Evolutionary conservation across 2,329 filamentous ascomycete genomes (phyloP).

Genomic region (Pseudocercospora vitis): DNA sequence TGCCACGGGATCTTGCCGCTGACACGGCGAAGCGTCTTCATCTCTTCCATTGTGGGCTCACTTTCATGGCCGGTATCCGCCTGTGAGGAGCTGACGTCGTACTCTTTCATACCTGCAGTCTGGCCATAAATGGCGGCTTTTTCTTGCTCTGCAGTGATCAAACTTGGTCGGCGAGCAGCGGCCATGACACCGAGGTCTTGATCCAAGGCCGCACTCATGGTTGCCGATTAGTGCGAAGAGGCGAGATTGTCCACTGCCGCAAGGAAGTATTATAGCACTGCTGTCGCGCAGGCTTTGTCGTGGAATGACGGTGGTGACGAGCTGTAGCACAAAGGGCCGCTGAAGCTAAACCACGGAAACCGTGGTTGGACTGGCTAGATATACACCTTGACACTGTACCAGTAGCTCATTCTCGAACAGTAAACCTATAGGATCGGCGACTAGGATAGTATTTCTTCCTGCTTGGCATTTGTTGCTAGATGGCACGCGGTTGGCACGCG

Average conservation of each 20-base stretch:
- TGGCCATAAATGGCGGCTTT: constrained; percentile 22
- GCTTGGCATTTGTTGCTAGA: constrained; percentile 13
- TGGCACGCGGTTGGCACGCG: constrained; percentile 25
- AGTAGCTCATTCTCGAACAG: not conserved
- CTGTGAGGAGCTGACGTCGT: constrained; percentile 14
- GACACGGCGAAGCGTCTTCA: constrained; percentile 46
- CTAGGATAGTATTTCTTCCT: constrained; percentile 14
- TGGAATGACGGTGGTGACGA: not conserved
- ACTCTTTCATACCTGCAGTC: constrained; percentile 15
- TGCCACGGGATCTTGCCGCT: constrained; percentile 49
- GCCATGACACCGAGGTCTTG: constrained; percentile 28
- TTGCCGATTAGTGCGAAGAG: constrained; percentile 6
- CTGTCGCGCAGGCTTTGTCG: constrained; percentile 1
- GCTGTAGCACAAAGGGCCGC: constrained; percentile 12
- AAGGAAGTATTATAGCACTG: not conserved
- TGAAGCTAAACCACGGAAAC: not conserved
- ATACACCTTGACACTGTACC: not conserved
- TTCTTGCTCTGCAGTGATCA: constrained; percentile 18
- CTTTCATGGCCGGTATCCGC: constrained; percentile 30
- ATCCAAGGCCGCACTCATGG: constrained; percentile 24
- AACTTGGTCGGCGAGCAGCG: constrained; percentile 27
- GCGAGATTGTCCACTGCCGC: constrained; percentile 8
- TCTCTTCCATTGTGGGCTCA: constrained; percentile 47
- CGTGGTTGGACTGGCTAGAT: not conserved
- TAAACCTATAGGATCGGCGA: constrained; percentile 17